Evolutionary conservation across 2,329 filamentous ascomycete species (phyloP).

Genomic region (Albophoma yamanashiensis): DNA sequence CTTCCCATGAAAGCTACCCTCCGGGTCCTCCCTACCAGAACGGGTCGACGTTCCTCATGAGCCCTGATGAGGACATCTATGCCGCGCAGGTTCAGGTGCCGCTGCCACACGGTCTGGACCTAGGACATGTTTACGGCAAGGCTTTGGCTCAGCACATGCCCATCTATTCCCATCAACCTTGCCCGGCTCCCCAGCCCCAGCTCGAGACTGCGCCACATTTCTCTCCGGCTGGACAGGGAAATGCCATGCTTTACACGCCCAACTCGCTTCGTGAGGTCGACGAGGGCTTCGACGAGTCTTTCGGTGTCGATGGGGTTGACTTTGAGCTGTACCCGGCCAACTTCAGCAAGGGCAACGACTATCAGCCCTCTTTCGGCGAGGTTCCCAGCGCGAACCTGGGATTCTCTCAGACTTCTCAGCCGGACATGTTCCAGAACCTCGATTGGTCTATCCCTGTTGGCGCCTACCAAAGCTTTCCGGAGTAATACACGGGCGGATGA

Average conservation of each 20-base stretch:
- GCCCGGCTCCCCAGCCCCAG: conserved; percentile 7
- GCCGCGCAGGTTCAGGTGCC: conserved; percentile 46
- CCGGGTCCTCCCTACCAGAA: conserved; percentile 39
- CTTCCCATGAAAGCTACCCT: conserved; percentile 41
- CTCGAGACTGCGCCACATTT: conserved; percentile 37
- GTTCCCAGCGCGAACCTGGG: conserved; percentile 39
- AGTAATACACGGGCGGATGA: neutral
- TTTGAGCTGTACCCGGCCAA: conserved; percentile 50
- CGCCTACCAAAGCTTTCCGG: neutral
- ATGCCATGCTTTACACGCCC: conserved; percentile 59
- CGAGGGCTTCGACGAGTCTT: conserved; percentile 51
- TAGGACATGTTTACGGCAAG: conserved; percentile 31
- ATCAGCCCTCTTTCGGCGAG: conserved; percentile 38
- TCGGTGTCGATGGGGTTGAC: conserved; percentile 39
- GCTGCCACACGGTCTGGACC: conserved; percentile 28
- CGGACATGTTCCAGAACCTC: conserved; percentile 35
- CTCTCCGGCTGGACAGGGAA: conserved; percentile 58
- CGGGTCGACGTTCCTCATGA: conserved; percentile 48
- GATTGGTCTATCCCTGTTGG: conserved; percentile 22
- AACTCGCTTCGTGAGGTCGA: conserved; percentile 51
- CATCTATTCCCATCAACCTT: conserved; percentile 19
- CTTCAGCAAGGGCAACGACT: conserved; percentile 27
- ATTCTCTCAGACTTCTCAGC: conserved; percentile 41
- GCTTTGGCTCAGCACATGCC: conserved; percentile 29
- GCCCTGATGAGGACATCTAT: conserved; percentile 49